Evolutionary conservation across 1,139 yeast species (phyloP).

Genomic region (Saccharomyces uvarum): DNA sequence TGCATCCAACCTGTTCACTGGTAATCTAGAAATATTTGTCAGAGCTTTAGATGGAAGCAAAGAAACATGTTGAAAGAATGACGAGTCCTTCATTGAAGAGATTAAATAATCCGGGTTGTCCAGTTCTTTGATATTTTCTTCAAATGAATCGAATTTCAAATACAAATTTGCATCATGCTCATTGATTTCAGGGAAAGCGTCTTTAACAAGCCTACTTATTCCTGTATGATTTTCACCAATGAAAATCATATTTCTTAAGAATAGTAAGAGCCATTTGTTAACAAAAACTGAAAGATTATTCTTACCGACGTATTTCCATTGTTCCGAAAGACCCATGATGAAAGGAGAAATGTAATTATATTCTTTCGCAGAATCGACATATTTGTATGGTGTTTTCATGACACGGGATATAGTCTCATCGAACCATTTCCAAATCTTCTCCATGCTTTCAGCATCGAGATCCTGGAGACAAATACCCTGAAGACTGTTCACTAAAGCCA

Average conservation of each 20-base stretch:
- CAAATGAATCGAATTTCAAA: slow-evolving; percentile 19
- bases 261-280: slow-evolving; percentile 46
- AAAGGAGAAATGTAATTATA: slow-evolving; percentile 53
- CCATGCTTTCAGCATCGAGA: slow-evolving; percentile 13
- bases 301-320: slow-evolving; percentile 51
- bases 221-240: slow-evolving; percentile 47
- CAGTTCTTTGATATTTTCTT: slow-evolving; percentile 10
- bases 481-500: slow-evolving; percentile 39
- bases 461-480: slow-evolving; percentile 16
- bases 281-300: slow-evolving; percentile 24
- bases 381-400: slow-evolving; percentile 71
- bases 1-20: slow-evolving; percentile 42
- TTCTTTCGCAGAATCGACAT: slow-evolving; percentile 55
- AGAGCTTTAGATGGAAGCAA: slow-evolving; percentile 21
- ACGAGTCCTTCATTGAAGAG: slow-evolving; percentile 10
- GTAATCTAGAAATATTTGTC: slow-evolving; percentile 29
- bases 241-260: slow-evolving; percentile 39
- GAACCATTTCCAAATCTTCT: slow-evolving; percentile 48
- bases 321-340: slow-evolving; percentile 61
- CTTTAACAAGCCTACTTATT: slow-evolving; percentile 29
- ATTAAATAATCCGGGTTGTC: slow-evolving; percentile 10
- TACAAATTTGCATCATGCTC: slow-evolving; percentile 9
- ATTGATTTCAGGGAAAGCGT: slow-evolving; percentile 20
- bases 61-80: slow-evolving; percentile 29
- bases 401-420: slow-evolving; percentile 71